Evolutionary conservation across 2,329 filamentous ascomycete species (phyloP).

Genomic region (Aspergillus phoenicis): DNA sequence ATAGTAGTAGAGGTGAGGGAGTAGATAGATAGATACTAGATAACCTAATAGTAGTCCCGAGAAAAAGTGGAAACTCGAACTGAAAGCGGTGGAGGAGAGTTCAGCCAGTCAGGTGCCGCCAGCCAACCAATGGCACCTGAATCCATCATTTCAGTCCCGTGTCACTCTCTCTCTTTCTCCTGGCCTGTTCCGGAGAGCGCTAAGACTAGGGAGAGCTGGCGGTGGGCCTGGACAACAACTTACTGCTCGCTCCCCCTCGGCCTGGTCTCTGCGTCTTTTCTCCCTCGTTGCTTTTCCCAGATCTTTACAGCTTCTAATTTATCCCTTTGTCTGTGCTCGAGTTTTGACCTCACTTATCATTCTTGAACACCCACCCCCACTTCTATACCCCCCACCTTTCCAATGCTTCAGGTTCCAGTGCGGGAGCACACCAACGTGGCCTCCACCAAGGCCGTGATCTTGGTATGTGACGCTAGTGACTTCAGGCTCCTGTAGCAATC

Average conservation of each 20-base stretch:
- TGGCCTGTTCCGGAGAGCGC: constrained; percentile 4
- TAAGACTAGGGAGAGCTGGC: not conserved
- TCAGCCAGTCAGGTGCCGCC: not conserved
- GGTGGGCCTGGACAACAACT: constrained; percentile 1
- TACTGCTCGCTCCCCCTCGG: not conserved
- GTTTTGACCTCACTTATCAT: not conserved
- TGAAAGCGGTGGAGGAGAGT: constrained; percentile 1
- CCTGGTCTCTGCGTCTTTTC: not conserved
- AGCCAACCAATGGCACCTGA: not conserved
- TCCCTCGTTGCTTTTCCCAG: not conserved
- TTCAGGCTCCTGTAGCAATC: constrained; percentile 8
- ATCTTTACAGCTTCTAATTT: not conserved
- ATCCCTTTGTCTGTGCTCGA: not conserved
- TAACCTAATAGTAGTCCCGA: no score
- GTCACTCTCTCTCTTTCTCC: not conserved
- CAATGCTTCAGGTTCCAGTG: constrained; percentile 51
- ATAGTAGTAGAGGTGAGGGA: no score
- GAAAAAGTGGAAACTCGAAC: not conserved
- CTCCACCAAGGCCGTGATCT: constrained; percentile 89
- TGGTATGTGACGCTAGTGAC: constrained; percentile 62
- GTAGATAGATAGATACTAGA: no score
- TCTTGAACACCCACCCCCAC: constrained; percentile 6
- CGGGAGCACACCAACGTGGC: constrained; percentile 50
- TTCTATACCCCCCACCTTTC: constrained; percentile 18
- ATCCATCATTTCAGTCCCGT: not conserved